Evolutionary conservation across 441 rosid genomes (phyloP), one percentile per base, ranked within the genome.

Genomic region (Gossypium gossypioides): DNA sequence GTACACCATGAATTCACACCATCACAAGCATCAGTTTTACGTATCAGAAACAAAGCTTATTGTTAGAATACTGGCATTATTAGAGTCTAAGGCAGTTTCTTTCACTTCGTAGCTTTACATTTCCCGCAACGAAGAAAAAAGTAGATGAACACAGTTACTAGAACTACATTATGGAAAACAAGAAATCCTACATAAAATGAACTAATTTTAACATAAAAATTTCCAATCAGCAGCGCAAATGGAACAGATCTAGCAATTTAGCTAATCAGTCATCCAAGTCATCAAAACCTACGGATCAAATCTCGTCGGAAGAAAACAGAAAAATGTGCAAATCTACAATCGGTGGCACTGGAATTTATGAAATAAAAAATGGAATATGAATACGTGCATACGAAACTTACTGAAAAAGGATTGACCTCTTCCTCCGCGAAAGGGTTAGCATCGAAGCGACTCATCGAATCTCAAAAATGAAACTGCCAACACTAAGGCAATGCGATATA

Each of bases 341-440:
- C 21, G 56, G n/a, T 24, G 40, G 57, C 10, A 68, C 22, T 16
- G 15, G 27, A 44, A 58, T 56, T 48, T n/a, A 50, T 51, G 50
- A 8, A 4, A 3, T 0, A 4, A 54, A 70, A 67, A 1, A 46
- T n/a, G 32, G 18, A n/a, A 46, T 18, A 15, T 21, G 18, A 40
- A 74, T 12, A 21, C 12, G 70, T 21, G 8, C 9, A 1, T 9
- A 4, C 2, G 25, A 25, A 12, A 70, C 82, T 72, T 84, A 94
- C 98, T 81, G 99, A 88, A 74, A 93, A 96, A 71, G 99, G 98
- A 84, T 93, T 95, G 73, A 87, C 88, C 40, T 89, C 93, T 16
- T 91, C 97, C 42, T 91, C 98, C 13, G 83, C 98, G 83, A 91
- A 93, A 8, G 98, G 89, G 78, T 83, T 96, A 60, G 95, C 69